A percentile compares a stretch with the other conserved stretches of the same genome.
Conservation (phyloP, 1,139 yeast genomes). For the Magnusiomyces sp. region DNA sequence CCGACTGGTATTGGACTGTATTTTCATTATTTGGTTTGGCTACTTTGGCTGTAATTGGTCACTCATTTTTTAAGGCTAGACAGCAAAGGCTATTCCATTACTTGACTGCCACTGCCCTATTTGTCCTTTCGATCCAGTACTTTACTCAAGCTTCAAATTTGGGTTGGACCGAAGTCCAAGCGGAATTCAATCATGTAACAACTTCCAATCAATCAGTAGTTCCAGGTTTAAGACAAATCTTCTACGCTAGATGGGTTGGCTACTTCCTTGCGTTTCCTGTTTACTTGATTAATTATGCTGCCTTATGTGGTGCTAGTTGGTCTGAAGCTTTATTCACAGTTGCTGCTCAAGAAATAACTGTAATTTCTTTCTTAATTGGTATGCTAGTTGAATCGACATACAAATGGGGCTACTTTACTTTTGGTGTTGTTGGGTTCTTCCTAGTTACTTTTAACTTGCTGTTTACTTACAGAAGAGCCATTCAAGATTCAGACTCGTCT, state of each 20-base stretch:
- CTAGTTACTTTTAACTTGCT: constrained; percentile 21
- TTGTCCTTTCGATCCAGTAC: constrained; percentile 45
- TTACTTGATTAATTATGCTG: constrained; percentile 40
- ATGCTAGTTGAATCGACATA: constrained; percentile 46
- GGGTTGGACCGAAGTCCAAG: constrained; percentile 50
- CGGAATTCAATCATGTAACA: constrained; percentile 49
- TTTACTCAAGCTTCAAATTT: constrained; percentile 60
- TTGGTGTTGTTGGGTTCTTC: constrained; percentile 29
- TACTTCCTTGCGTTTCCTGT: constrained; percentile 61
- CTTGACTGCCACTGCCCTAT: constrained; percentile 40
- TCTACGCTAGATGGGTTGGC: constrained; percentile 57
- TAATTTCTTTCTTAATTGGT: constrained; percentile 49
- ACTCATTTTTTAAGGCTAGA: constrained; percentile 34
- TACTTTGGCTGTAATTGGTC: constrained; percentile 37
- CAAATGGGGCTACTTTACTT: constrained; percentile 58
- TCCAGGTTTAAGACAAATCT: constrained; percentile 50
- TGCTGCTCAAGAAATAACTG: constrained; percentile 42
- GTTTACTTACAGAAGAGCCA: constrained; percentile 18
- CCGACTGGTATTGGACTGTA: constrained; percentile 66
- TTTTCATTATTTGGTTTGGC: constrained; percentile 43
- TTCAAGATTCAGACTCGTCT: constrained; percentile 14
- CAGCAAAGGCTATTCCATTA: constrained; percentile 39
- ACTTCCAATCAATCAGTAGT: constrained; percentile 28
- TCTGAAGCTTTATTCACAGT: constrained; percentile 36
- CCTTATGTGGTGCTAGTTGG: constrained; percentile 38